Evolutionary conservation across 805 yeast genomes (phyloP).

Genomic region (Yarrowia sp.): DNA sequence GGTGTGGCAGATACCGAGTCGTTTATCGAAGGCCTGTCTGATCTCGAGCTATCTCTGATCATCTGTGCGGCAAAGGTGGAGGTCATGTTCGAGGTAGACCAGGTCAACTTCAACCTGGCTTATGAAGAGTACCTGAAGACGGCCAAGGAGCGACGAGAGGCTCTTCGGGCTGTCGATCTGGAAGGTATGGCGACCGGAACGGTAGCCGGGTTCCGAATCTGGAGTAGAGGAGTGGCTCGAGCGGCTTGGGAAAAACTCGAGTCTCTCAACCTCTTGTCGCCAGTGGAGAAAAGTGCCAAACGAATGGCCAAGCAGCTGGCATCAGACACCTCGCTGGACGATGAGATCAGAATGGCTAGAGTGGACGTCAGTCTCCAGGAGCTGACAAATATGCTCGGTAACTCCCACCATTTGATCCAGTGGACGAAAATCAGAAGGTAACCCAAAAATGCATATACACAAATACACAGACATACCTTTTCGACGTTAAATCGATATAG

Average conservation of each 20-base stretch:
- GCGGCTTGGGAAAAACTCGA: slow-evolving; percentile 78
- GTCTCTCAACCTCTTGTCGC: slow-evolving; percentile 58
- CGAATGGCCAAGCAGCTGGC: slow-evolving; percentile 54
- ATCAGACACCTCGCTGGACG: slow-evolving; percentile 44
- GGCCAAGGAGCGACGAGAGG: slow-evolving; percentile 55
- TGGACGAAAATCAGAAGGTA: slow-evolving; percentile 48
- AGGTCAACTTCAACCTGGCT: slow-evolving; percentile 77
- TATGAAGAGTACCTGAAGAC: slow-evolving; percentile 75
- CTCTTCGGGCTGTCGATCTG: slow-evolving; percentile 47
- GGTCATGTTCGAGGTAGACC: slow-evolving; percentile 61
- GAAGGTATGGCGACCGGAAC: slow-evolving; percentile 50
- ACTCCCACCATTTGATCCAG: slow-evolving; percentile 52
- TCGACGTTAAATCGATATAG: no score
- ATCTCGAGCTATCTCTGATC: slow-evolving; percentile 71
- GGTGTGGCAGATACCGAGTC: slow-evolving; percentile 43
- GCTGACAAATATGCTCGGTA: slow-evolving; percentile 47
- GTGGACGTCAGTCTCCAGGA: slow-evolving; percentile 51
- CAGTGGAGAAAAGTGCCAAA: slow-evolving; percentile 53
- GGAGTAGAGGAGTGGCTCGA: slow-evolving; percentile 67
- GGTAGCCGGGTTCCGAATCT: slow-evolving; percentile 57
- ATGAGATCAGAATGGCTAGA: slow-evolving; percentile 49
- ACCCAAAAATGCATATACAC: no score
- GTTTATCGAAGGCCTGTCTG: slow-evolving; percentile 59
- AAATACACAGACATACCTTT: no score
- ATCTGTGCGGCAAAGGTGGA: slow-evolving; percentile 78